Percentiles rank a stretch among this genome's conserved stretches.
These are phyloP conservation scores for Yarrowia sp. DNA, from an alignment of 805 yeast species.

Conservation along the genomic window DNA sequence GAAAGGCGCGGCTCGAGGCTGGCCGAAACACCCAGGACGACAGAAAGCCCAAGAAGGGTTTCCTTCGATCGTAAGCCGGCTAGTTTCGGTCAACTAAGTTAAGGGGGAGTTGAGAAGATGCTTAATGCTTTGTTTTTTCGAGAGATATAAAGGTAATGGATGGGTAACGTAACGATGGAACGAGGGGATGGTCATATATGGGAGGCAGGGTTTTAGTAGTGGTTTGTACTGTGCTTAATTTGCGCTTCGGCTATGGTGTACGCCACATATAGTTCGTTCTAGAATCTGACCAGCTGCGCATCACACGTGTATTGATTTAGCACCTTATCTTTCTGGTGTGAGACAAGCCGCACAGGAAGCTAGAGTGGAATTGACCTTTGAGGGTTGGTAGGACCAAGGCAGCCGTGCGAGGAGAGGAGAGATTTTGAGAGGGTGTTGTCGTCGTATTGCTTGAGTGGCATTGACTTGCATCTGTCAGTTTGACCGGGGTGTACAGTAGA, in stretches of 20 bases:
- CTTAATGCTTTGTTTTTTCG: constrained; percentile 11
- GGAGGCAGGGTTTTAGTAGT: no score
- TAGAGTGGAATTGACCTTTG: neutral
- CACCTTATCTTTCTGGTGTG: neutral
- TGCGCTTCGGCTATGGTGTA: no score
- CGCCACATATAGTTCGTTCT: no score
- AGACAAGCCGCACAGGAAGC: neutral
- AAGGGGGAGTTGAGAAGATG: neutral
- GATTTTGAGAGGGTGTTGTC: neutral
- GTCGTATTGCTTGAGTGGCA: neutral
- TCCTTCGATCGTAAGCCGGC: constrained; percentile 7
- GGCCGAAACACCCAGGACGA: constrained; percentile 26
- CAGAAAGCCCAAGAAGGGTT: constrained; percentile 23
- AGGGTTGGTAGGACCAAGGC: neutral
- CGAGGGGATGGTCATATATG: neutral
- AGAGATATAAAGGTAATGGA: constrained; percentile 10
- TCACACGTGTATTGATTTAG: no score
- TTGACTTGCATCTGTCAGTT: no score
- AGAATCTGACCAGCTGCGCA: no score
- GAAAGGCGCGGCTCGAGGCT: constrained; percentile 62
- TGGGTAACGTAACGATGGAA: neutral
- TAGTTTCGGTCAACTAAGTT: neutral
- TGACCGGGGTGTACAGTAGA: no score
- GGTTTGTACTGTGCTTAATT: no score
- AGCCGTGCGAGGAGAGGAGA: neutral